These are phyloP conservation scores for Yarrowia bubula DNA, from an alignment of 805 yeast species.

Conservation along the genomic window DNA sequence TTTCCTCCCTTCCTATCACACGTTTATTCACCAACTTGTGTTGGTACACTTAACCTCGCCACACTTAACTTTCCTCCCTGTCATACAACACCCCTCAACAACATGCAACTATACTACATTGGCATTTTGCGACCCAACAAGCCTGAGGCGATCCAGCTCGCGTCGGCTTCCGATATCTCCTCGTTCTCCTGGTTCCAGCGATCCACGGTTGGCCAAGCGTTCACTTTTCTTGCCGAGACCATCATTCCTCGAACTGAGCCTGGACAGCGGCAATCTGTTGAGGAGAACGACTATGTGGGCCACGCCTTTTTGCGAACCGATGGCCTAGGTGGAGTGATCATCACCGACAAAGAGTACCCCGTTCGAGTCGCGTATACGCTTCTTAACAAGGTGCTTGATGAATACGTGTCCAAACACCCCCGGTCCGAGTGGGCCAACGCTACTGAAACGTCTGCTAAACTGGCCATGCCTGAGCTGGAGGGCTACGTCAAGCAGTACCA, in stretches of 20 bases:
- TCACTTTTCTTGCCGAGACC: constrained; percentile 91
- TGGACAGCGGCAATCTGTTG: constrained; percentile 92
- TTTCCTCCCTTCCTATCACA: no score
- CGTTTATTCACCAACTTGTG: no score
- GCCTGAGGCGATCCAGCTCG: constrained; percentile 65
- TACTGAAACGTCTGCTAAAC: constrained; percentile 46
- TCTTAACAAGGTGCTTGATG: constrained; percentile 86
- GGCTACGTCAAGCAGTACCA: constrained; percentile 79
- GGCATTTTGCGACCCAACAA: constrained; percentile 71
- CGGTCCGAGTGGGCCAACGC: constrained; percentile 58
- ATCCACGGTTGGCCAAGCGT: constrained; percentile 78
- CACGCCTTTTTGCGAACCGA: constrained; percentile 89
- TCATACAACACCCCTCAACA: not conserved
- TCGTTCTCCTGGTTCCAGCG: constrained; percentile 89
- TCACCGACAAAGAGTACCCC: constrained; percentile 94
- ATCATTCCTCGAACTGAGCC: constrained; percentile 82
- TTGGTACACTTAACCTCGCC: no score
- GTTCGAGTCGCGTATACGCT: constrained; percentile 94
- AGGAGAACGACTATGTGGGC: constrained; percentile 67
- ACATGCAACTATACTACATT: constrained; percentile 85
- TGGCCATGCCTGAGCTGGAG: constrained; percentile 61
- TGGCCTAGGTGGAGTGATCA: constrained; percentile 86
- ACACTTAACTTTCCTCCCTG: no score
- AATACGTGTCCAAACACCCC: constrained; percentile 81
- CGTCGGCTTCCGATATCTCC: constrained; percentile 76